Conservation (phyloP, 1,284 basidiomycete genomes). For the Cryptococcus deneoformans region DNA sequence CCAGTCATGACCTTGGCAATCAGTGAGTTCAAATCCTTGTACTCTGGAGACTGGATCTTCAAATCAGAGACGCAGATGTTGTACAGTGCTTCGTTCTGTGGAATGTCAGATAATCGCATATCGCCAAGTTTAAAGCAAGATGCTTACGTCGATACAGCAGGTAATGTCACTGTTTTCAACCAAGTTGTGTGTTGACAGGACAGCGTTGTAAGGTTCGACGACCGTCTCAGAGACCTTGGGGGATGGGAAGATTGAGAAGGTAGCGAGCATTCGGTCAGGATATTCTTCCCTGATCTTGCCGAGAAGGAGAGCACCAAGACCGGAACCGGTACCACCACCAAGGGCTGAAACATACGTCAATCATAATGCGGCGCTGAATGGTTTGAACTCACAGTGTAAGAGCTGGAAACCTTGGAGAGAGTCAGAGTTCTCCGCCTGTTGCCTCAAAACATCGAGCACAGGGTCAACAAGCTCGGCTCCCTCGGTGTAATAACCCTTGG, state of each 20-base stretch:
- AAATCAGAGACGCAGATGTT: slow-evolving; percentile 75
- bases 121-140: not conserved
- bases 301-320: slow-evolving; percentile 75
- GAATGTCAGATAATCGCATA: not conserved
- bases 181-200: slow-evolving; percentile 86
- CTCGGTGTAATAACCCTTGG: slow-evolving; percentile 69
- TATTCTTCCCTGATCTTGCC: slow-evolving; percentile 88
- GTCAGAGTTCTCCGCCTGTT: slow-evolving; percentile 76
- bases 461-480: slow-evolving; percentile 89
- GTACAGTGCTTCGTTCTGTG: slow-evolving; percentile 90
- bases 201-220: slow-evolving; percentile 86
- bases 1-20: slow-evolving; percentile 52
- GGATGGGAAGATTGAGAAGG: slow-evolving; percentile 87
- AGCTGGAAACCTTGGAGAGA: slow-evolving; percentile 92
- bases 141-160: slow-evolving; percentile 62
- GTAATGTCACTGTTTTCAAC: slow-evolving; percentile 88
- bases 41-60: slow-evolving; percentile 67
- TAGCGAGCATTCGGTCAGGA: slow-evolving; percentile 89
- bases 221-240: slow-evolving; percentile 96
- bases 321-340: slow-evolving; percentile 89
- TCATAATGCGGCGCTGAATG: not conserved
- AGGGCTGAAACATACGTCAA: slow-evolving; percentile 53
- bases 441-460: slow-evolving; percentile 71
- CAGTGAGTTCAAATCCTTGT: slow-evolving; percentile 74
- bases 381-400: slow-evolving; percentile 60